Percentiles rank a stretch among this genome's conserved stretches.
phyloP scores from a whole-genome alignment of 169 alveolate species.

The Cryptosporidium canis region DNA sequence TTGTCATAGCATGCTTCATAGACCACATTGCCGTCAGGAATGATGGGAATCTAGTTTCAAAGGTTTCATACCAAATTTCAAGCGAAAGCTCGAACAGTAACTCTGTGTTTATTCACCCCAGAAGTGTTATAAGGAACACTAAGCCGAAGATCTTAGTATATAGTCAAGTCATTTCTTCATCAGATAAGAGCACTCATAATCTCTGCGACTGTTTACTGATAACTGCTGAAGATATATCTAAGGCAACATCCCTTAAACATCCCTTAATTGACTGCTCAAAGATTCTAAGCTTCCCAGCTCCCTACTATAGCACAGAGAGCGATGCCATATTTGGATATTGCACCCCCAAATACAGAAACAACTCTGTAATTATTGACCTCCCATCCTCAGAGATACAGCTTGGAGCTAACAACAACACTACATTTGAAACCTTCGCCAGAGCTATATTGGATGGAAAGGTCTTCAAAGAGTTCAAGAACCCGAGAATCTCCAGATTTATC shows the following conservation, averaged over 20 bases:
- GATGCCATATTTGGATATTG: conserved; percentile 14
- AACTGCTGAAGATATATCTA: conserved; percentile 52
- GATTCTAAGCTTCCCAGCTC: conserved; percentile 32
- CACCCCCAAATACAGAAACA: conserved; percentile 31
- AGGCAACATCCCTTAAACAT: conserved; percentile 37
- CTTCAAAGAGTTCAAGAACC: conserved; percentile 20
- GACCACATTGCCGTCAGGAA: conserved; percentile 60
- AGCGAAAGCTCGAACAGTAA: neutral
- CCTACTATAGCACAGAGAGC: conserved; percentile 17
- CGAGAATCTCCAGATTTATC: neutral
- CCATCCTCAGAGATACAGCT: conserved; percentile 52
- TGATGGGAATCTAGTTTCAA: conserved; percentile 5
- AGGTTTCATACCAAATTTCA: conserved; percentile 2
- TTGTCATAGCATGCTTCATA: conserved; percentile 36
- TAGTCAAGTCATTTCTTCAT: conserved; percentile 7
- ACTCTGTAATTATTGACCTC: conserved; percentile 29
- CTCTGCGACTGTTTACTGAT: conserved; percentile 44
- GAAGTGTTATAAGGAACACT: neutral
- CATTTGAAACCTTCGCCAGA: conserved; percentile 27
- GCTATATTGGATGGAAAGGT: conserved; percentile 51
- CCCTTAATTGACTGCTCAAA: conserved; percentile 53
- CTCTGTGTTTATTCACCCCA: conserved; percentile 29
- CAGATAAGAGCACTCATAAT: neutral
- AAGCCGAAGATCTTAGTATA: conserved; percentile 36
- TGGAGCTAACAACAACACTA: neutral